phyloP scores from a whole-genome alignment of 2,329 filamentous ascomycete genomes.

The Monosporascus ibericus region DNA sequence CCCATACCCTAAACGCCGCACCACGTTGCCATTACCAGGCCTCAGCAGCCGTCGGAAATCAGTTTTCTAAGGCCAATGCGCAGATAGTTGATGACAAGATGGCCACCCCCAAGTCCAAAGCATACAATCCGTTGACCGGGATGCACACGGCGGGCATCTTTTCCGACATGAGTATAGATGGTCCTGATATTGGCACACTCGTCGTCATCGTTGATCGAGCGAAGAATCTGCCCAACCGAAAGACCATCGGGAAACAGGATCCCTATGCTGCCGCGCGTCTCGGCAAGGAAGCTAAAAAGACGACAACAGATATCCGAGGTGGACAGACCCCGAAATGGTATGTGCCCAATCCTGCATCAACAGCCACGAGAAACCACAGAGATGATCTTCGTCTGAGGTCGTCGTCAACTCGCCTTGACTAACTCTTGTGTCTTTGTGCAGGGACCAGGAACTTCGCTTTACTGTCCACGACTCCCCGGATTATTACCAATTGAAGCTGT shows the following conservation, averaged over 20 bases:
- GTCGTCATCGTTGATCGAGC: constrained; percentile 89
- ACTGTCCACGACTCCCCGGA: constrained; percentile 93
- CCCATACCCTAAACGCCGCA: neutral
- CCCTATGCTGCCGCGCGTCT: constrained; percentile 91
- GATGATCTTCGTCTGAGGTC: too few species aligned
- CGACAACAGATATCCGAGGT: constrained; percentile 84
- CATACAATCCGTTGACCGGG: constrained; percentile 47
- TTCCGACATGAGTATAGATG: constrained; percentile 88
- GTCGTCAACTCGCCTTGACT: constrained; percentile 3
- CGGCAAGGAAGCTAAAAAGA: constrained; percentile 97
- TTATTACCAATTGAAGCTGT: constrained; percentile 92
- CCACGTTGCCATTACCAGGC: neutral
- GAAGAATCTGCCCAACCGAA: constrained; percentile 93
- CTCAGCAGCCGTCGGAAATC: too few species aligned
- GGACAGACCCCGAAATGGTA: constrained; percentile 96
- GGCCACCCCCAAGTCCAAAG: constrained; percentile 44
- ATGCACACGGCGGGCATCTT: constrained; percentile 89
- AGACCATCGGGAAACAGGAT: constrained; percentile 97
- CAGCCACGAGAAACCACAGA: neutral
- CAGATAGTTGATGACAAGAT: constrained; percentile 29
- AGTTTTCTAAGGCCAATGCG: constrained; percentile 2
- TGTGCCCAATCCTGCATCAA: constrained; percentile 23
- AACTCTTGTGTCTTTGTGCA: constrained; percentile 32
- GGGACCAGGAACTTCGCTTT: constrained; percentile 97
- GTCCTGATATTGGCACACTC: constrained; percentile 86